These are phyloP conservation scores for Aspergillus ruber DNA, from an alignment of 2,329 filamentous ascomycete species.

Conservation along the genomic window DNA sequence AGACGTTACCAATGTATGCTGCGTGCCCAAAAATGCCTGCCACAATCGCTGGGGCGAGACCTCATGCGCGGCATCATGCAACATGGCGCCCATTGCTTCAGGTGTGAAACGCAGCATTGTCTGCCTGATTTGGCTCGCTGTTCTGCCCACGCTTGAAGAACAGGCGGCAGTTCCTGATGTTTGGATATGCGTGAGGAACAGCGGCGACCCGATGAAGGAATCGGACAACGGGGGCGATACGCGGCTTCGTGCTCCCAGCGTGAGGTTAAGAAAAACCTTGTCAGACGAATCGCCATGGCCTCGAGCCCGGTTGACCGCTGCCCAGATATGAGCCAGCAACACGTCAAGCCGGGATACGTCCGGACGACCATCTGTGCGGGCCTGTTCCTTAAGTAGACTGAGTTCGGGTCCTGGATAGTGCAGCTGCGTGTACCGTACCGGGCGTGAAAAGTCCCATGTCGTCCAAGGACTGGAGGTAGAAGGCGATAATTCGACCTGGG, in stretches of 20 bases:
- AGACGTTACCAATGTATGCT: constrained; percentile 40
- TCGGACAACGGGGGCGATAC: constrained; percentile 36
- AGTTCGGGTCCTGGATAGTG: constrained; percentile 35
- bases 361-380: constrained; percentile 4
- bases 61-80: constrained; percentile 42
- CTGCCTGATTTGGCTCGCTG: constrained; percentile 25
- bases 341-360: constrained; percentile 41
- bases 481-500: constrained; percentile 21
- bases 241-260: constrained; percentile 36
- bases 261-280: constrained; percentile 36
- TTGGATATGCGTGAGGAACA: constrained; percentile 34
- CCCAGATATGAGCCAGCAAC: constrained; percentile 44
- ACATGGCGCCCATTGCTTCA: constrained; percentile 31
- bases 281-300: constrained; percentile 16
- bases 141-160: background rate
- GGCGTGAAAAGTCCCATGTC: constrained; percentile 34
- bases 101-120: constrained; percentile 34
- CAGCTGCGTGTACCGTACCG: constrained; percentile 28
- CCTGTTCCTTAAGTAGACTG: constrained; percentile 24
- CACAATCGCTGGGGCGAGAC: constrained; percentile 43
- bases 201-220: constrained; percentile 41
- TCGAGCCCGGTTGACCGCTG: constrained; percentile 39
- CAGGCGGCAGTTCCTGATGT: constrained; percentile 6
- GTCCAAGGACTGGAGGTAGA: constrained; percentile 33
- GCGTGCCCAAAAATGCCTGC: constrained; percentile 40